Percentiles rank a stretch among this genome's conserved stretches.
phyloP scores from a whole-genome alignment of 2,329 filamentous ascomycete species.

The Aspergillus hiratsukae region DNA sequence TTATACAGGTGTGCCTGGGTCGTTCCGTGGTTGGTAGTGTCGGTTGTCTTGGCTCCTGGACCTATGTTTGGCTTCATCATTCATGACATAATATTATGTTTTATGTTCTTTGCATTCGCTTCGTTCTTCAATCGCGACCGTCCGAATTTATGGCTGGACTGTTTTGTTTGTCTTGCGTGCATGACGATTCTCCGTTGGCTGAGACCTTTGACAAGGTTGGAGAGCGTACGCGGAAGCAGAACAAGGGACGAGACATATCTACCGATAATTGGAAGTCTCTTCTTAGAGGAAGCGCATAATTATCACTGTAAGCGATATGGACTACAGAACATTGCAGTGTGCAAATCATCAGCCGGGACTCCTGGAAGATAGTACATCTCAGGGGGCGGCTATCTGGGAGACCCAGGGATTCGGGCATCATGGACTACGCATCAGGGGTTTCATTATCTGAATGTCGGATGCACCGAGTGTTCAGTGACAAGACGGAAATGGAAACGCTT shows the following conservation, averaged over 20 bases:
- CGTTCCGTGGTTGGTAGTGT: background rate
- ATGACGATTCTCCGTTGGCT: background rate
- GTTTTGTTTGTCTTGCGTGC: background rate
- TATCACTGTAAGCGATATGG: background rate
- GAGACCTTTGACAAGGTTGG: background rate
- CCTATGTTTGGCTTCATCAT: background rate
- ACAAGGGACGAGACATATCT: background rate
- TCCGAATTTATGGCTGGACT: background rate
- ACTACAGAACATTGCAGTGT: background rate
- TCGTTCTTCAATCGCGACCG: background rate
- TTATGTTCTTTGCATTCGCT: background rate
- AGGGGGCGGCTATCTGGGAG: background rate
- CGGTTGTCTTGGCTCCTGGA: background rate
- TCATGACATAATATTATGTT: background rate
- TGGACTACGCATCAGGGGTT: background rate
- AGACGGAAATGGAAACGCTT: background rate
- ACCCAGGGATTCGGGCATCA: too few species aligned
- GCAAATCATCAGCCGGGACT: background rate
- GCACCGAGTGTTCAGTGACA: background rate
- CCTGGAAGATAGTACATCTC: background rate
- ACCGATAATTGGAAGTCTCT: background rate
- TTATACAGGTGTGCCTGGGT: background rate
- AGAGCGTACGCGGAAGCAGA: background rate
- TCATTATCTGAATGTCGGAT: background rate
- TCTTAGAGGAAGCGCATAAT: background rate